Evolutionary conservation across 73 alveolate genomes (phyloP).

Genomic region (Tetrahymena elliotti): DNA sequence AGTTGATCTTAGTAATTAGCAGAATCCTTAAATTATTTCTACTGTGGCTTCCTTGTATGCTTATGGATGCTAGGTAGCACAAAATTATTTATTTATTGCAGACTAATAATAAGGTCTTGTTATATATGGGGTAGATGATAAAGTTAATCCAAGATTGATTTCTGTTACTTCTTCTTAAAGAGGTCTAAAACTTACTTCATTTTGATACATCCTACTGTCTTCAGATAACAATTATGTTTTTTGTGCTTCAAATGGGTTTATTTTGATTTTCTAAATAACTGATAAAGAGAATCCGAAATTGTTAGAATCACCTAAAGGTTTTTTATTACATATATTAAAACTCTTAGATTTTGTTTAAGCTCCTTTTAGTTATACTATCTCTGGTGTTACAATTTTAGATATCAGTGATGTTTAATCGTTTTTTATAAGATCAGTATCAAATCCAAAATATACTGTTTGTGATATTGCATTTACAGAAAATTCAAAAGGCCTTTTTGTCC

Average conservation of each 20-base stretch:
- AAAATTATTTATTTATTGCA: neutral
- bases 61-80: neutral
- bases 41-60: neutral
- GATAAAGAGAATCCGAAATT: neutral
- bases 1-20: neutral
- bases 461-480: neutral
- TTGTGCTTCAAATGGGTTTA: neutral
- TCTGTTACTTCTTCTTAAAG: neutral
- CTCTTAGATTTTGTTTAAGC: neutral
- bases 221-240: neutral
- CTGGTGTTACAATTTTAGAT: neutral
- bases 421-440: neutral
- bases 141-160: neutral
- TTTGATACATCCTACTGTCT: no score
- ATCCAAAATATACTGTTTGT: neutral
- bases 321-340: no score
- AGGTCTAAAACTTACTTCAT: neutral
- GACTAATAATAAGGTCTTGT: neutral
- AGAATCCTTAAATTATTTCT: neutral
- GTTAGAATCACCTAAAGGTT: neutral
- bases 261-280: neutral
- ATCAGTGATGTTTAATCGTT: neutral
- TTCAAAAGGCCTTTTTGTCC: neutral
- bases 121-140: neutral
- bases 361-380: neutral